phyloP scores from a whole-genome alignment of 768 basidiomycete genomes.

The Lanmaoa rubissima region DNA sequence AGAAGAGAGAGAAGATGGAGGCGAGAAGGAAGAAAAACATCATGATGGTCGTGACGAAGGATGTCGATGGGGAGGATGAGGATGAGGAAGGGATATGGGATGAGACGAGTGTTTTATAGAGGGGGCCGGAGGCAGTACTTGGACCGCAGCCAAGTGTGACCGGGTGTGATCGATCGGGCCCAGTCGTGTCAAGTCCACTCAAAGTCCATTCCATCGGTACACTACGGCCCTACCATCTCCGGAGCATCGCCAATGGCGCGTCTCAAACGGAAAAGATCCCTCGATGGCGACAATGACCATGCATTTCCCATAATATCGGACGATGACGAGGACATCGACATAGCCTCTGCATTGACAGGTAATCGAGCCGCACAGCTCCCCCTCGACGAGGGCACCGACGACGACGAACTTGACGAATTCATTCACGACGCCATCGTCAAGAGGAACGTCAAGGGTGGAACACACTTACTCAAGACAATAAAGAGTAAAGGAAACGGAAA shows the following conservation, averaged over 20 bases:
- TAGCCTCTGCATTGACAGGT: slow-evolving; percentile 56
- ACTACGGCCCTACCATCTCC: slow-evolving; percentile 5
- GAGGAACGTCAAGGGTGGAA: slow-evolving; percentile 72
- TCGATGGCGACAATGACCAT: not conserved
- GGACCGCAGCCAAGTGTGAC: not conserved
- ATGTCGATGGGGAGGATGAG: not conserved
- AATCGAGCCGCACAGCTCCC: not conserved
- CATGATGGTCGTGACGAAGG: slow-evolving; percentile 18
- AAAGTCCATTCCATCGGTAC: not conserved
- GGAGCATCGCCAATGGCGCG: slow-evolving; percentile 28
- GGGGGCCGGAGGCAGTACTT: no score
- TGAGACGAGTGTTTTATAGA: slow-evolving; percentile 6
- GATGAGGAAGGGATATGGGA: not conserved
- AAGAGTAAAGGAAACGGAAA: slow-evolving; percentile 73
- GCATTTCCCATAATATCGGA: not conserved
- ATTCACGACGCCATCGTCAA: slow-evolving; percentile 70
- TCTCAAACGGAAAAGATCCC: slow-evolving; percentile 32
- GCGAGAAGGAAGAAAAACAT: slow-evolving; percentile 19
- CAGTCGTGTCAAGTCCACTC: not conserved
- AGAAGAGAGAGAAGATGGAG: slow-evolving; percentile 19
- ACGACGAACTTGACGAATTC: slow-evolving; percentile 61
- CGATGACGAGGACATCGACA: slow-evolving; percentile 54
- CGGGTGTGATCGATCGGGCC: slow-evolving; percentile 5
- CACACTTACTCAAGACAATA: slow-evolving; percentile 70
- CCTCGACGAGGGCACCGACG: slow-evolving; percentile 24